Conservation (phyloP, 2,329 filamentous ascomycete genomes). For the Zopfia rhizophila region DNA sequence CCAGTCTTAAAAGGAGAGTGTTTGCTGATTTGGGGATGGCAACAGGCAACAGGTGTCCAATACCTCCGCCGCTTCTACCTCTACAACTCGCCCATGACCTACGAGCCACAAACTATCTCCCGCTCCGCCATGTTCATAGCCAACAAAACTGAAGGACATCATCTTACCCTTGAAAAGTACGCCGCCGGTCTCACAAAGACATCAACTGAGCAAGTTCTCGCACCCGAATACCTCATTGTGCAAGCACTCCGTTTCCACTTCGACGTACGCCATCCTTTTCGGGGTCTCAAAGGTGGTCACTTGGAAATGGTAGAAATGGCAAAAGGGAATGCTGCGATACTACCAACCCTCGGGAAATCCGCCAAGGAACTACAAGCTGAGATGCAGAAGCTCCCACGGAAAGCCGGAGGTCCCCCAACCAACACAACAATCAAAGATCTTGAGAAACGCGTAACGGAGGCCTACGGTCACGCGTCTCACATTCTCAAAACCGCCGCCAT, state of each 20-base stretch:
- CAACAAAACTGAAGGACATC: constrained; percentile 89
- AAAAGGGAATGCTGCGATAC: constrained; percentile 65
- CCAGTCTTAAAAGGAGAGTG: too few species aligned
- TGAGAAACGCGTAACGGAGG: constrained; percentile 64
- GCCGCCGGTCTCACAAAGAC: constrained; percentile 58
- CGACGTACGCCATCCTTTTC: constrained; percentile 90
- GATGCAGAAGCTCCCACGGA: constrained; percentile 40
- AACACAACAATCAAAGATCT: constrained; percentile 34
- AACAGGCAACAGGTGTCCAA: constrained; percentile 81
- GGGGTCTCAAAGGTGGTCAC: constrained; percentile 84
- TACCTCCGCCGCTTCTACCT: constrained; percentile 96
- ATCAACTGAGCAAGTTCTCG: constrained; percentile 83
- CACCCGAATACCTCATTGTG: constrained; percentile 90
- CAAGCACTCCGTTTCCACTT: constrained; percentile 94
- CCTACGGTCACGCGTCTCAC: constrained; percentile 75
- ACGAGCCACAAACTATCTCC: constrained; percentile 88
- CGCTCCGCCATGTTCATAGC: constrained; percentile 93
- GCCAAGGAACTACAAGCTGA: constrained; percentile 36
- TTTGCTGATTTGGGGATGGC: constrained; percentile 16
- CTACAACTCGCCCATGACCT: constrained; percentile 95
- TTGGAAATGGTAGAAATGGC: constrained; percentile 80
- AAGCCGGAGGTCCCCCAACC: constrained; percentile 23
- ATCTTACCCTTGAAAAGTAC: constrained; percentile 74
- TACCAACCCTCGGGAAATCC: constrained; percentile 25
- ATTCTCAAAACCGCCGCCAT: constrained; percentile 73